A percentile compares a stretch with the other conserved stretches of the same genome.
Conservation (phyloP, 2,329 filamentous ascomycete species). For the Trichoderma semiorbis region DNA sequence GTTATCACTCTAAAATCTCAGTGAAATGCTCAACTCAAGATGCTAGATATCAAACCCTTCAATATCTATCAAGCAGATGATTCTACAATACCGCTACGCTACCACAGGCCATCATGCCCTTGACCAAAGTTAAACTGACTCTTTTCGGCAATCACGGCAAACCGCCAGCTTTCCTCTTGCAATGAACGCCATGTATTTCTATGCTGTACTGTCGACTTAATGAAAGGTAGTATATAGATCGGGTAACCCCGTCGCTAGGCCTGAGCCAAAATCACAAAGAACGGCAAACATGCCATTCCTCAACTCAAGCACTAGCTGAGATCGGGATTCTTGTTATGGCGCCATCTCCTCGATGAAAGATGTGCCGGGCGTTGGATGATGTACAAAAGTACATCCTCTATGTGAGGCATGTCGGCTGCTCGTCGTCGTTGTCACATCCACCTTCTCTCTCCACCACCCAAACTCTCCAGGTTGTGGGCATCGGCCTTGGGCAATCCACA, state of each 20-base stretch:
- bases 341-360: neutral
- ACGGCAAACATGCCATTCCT: neutral
- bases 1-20: neutral
- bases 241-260: neutral
- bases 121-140: neutral
- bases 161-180: neutral
- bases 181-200: slow-evolving; percentile 15
- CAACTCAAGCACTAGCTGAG: neutral
- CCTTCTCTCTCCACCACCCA: neutral
- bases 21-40: neutral
- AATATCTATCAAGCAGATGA: neutral
- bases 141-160: neutral
- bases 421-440: neutral
- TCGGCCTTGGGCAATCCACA: neutral
- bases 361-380: slow-evolving; percentile 1
- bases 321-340: neutral
- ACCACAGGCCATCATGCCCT: neutral
- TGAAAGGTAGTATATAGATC: slow-evolving; percentile 14
- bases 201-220: slow-evolving; percentile 13
- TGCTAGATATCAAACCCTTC: neutral
- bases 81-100: neutral
- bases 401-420: neutral
- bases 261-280: neutral
- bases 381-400: neutral
- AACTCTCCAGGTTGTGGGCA: neutral